Percentiles rank a stretch among this genome's conserved stretches.
Conservation (phyloP, 768 basidiomycete species). For the Podaxis rugospora region DNA sequence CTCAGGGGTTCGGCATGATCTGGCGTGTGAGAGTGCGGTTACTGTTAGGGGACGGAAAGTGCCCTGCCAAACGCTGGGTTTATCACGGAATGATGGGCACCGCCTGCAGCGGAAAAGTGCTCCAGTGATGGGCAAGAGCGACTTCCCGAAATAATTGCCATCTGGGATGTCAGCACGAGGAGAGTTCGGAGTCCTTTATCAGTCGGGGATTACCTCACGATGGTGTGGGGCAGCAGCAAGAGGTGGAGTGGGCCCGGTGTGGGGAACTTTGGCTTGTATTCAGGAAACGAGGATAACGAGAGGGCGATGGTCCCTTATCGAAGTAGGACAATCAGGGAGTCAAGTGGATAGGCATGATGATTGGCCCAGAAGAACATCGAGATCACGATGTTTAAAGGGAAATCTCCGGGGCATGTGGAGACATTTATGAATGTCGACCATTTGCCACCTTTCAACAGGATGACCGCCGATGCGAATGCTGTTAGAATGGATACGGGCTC, state of each 20-base stretch:
- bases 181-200: not conserved
- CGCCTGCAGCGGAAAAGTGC: not conserved
- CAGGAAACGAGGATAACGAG: not conserved
- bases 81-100: constrained; percentile 1
- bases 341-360: not conserved
- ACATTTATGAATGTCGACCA: not conserved
- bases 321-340: not conserved
- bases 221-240: not conserved
- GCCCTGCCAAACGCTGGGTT: not conserved
- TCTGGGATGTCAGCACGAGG: not conserved
- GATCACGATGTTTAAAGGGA: not conserved
- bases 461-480: not conserved
- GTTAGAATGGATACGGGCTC: not conserved
- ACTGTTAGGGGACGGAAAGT: not conserved
- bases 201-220: not conserved
- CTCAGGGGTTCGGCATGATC: not conserved
- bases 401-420: constrained; percentile 1
- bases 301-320: not conserved
- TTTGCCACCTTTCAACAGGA: not conserved
- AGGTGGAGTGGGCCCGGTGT: not conserved
- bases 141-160: not conserved
- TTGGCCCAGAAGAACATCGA: not conserved
- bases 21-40: not conserved
- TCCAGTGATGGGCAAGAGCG: not conserved
- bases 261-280: not conserved